Conservation (phyloP, 108 stramenopile genomes). For the Nannochloropsis gaditana region DNA sequence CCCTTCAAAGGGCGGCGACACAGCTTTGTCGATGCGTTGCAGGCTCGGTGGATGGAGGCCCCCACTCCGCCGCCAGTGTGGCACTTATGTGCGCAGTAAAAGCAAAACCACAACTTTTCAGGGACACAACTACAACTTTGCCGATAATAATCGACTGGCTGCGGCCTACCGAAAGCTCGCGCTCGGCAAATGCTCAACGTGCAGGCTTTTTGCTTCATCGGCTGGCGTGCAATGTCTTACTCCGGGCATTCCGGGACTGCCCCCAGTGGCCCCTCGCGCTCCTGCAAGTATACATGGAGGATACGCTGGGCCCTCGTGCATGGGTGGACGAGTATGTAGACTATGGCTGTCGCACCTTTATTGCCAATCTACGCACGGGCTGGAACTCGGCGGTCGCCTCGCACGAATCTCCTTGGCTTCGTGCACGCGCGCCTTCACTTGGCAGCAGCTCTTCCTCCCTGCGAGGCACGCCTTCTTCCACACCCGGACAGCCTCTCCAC, state of each 20-base stretch:
- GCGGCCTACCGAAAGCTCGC: not conserved
- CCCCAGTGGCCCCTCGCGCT: not conserved
- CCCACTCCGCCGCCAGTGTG: not conserved
- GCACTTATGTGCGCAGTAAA: not conserved
- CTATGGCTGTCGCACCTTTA: not conserved
- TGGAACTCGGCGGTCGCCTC: not conserved
- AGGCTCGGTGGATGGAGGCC: not conserved
- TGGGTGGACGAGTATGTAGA: not conserved
- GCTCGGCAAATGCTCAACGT: not conserved
- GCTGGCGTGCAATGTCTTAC: constrained; percentile 2
- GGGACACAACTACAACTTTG: not conserved
- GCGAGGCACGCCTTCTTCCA: not conserved
- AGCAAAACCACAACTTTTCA: not conserved
- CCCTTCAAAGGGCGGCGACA: not conserved
- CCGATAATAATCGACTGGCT: not conserved
- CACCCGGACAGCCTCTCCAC: not conserved
- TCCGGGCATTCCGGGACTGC: not conserved
- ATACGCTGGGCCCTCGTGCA: not conserved
- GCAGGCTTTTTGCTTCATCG: constrained; percentile 11
- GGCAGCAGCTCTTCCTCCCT: not conserved
- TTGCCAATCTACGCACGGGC: not conserved
- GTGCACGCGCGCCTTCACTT: not conserved
- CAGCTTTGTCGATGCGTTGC: constrained; percentile 19
- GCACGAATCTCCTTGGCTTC: not conserved
- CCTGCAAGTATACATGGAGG: constrained; percentile 4